phyloP scores from a whole-genome alignment of 495 filamentous ascomycete genomes.

The Friedmanniomyces endolithicus region DNA sequence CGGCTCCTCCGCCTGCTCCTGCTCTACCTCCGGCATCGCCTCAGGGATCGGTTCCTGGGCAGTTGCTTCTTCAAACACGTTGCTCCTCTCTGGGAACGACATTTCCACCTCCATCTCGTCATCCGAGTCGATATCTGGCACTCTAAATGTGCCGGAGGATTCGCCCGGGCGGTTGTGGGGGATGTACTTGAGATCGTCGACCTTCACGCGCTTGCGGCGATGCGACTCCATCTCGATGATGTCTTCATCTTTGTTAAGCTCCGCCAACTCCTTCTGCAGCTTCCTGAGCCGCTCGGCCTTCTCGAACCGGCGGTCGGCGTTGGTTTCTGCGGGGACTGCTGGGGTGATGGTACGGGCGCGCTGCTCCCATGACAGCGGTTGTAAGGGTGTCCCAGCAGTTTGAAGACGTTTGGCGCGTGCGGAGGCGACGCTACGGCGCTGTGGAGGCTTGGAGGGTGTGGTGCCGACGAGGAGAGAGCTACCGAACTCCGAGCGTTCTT shows the following conservation, averaged over 20 bases:
- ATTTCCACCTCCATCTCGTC: slow-evolving; percentile 20
- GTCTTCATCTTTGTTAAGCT: slow-evolving; percentile 11
- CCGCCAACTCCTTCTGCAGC: slow-evolving; percentile 3
- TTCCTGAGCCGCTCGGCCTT: slow-evolving; percentile 3
- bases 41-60: not conserved
- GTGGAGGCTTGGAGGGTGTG: not conserved
- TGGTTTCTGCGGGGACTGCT: not conserved
- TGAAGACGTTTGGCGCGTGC: not conserved
- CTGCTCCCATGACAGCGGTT: not conserved
- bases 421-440: not conserved
- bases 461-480: not conserved
- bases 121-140: slow-evolving; percentile 16
- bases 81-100: not conserved
- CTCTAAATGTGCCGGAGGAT: slow-evolving; percentile 9
- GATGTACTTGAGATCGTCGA: slow-evolving; percentile 14
- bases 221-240: slow-evolving; percentile 14
- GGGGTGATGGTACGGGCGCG: not conserved
- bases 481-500: not conserved
- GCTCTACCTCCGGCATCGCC: too few species aligned
- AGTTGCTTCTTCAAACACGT: slow-evolving; percentile 6
- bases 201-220: slow-evolving; percentile 17
- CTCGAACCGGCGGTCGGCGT: slow-evolving; percentile 7
- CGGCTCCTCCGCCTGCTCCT: too few species aligned
- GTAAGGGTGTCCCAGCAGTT: not conserved
- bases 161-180: slow-evolving; percentile 19